Evolutionary conservation across 1,284 basidiomycete genomes (phyloP).

Genomic region (Mrakiaceae sp.): DNA sequence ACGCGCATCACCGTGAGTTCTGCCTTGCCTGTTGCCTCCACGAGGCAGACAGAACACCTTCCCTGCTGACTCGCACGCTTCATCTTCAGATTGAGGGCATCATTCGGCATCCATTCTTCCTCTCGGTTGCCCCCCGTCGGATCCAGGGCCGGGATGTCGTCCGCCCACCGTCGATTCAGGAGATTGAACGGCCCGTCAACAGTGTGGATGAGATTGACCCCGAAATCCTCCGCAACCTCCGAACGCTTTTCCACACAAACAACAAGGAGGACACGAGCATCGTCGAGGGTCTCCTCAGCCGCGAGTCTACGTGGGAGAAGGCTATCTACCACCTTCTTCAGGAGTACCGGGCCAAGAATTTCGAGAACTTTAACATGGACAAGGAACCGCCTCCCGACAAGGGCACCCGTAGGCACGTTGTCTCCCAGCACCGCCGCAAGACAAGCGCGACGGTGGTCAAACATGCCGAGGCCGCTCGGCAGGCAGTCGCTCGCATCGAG

Average conservation of each 20-base stretch:
- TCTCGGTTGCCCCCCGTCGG: slow-evolving; percentile 47
- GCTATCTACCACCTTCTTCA: slow-evolving; percentile 77
- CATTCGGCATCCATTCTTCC: slow-evolving; percentile 79
- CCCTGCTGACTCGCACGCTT: too few species aligned
- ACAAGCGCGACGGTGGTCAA: slow-evolving; percentile 13
- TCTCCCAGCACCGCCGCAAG: slow-evolving; percentile 12
- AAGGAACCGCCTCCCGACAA: slow-evolving; percentile 32
- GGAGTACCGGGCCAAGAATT: slow-evolving; percentile 58
- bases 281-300: slow-evolving; percentile 48
- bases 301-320: slow-evolving; percentile 78
- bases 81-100: slow-evolving; percentile 63
- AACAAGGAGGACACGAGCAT: slow-evolving; percentile 54
- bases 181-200: slow-evolving; percentile 55
- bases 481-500: neutral
- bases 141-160: slow-evolving; percentile 43
- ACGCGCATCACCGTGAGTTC: slow-evolving; percentile 67
- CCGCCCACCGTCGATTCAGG: slow-evolving; percentile 56
- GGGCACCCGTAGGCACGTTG: slow-evolving; percentile 13
- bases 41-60: slow-evolving; percentile 57
- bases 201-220: slow-evolving; percentile 59
- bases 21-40: neutral
- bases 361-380: slow-evolving; percentile 54
- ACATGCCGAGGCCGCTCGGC: slow-evolving; percentile 9
- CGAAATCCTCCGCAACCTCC: slow-evolving; percentile 82
- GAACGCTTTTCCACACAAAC: slow-evolving; percentile 75